Conservation (phyloP, 148 eudicot genomes). For the Nepenthes gracilis region DNA sequence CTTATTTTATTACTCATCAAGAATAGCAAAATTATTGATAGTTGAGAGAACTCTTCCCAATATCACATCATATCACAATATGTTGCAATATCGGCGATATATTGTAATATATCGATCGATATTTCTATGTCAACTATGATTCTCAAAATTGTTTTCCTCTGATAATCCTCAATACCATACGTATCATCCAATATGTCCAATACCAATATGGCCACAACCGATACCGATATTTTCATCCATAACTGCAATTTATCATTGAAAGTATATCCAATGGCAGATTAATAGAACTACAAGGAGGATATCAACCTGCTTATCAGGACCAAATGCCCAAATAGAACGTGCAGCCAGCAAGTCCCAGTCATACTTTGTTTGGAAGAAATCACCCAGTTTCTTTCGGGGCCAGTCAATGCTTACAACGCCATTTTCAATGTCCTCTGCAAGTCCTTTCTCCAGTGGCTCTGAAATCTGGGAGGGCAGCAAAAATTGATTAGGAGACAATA, state of each 20-base stretch:
- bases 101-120: no score
- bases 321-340: constrained; percentile 98
- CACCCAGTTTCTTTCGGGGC: constrained; percentile 83
- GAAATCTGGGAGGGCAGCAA: constrained; percentile 52
- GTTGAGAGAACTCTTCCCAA: no score
- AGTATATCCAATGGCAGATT: neutral
- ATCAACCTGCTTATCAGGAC: constrained; percentile 92
- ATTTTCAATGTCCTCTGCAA: constrained; percentile 94
- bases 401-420: constrained; percentile 89
- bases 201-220: no score
- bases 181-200: no score
- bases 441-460: constrained; percentile 94
- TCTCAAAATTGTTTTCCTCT: no score
- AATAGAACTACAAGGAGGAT: neutral
- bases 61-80: no score
- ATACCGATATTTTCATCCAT: no score
- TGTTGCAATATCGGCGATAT: no score
- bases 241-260: neutral
- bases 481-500: neutral
- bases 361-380: constrained; percentile 84
- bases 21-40: no score
- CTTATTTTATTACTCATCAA: no score
- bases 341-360: constrained; percentile 99
- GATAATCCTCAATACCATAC: no score
- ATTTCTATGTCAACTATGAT: no score